Evolutionary conservation across 2,329 filamentous ascomycete genomes (phyloP), one percentile per base, ranked within the genome.

Genomic region (Byssothecium circinans): DNA sequence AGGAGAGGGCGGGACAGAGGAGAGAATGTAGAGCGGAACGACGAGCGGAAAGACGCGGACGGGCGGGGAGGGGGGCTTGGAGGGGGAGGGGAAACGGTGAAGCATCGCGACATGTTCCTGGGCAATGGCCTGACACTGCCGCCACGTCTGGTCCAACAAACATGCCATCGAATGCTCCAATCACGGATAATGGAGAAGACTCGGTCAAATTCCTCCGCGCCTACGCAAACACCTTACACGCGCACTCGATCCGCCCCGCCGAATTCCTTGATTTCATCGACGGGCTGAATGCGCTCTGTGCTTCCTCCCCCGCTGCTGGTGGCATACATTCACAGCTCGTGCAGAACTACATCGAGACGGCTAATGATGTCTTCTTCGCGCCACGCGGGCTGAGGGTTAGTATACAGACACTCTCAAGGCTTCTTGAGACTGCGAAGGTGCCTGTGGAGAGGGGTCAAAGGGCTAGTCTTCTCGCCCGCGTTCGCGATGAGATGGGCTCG

Each of bases 241-340:
- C 56, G 1, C 66, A 67, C 50, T 62, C 59, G 10, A 61, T 70
- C 11, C 51, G 52, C 4, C 59, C 60, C 8, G 56, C 57, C 2
- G 59, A 68, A 19, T 70, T 70, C 43, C 46, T 58, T 8, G 62
- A 62, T 11, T 70, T 70, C 43, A 40, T 70, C 8, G 61, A 69
- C 25, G 66, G 66, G 6, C 50, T 70, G 4, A 69, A 69, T 33
- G 54, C 58, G 18, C 48, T 70, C 8, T 63, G 59, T 36, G 37
- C 43, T 15, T 55, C n/a, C 54, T 37, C 35, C 8, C n/a, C 35
- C 18, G 4, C n/a, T n/a, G n/a, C n/a, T n/a, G n/a, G 52, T 56
- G 2, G 36, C 37, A 14, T 49, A 44, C 10, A 54, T 39, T 8
- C 33, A 10, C 34, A 40, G 6, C 35, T 62, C 2, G 47, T 63